Conservation (phyloP, 2,329 filamentous ascomycete genomes). For the Penicillium rolfsii region DNA sequence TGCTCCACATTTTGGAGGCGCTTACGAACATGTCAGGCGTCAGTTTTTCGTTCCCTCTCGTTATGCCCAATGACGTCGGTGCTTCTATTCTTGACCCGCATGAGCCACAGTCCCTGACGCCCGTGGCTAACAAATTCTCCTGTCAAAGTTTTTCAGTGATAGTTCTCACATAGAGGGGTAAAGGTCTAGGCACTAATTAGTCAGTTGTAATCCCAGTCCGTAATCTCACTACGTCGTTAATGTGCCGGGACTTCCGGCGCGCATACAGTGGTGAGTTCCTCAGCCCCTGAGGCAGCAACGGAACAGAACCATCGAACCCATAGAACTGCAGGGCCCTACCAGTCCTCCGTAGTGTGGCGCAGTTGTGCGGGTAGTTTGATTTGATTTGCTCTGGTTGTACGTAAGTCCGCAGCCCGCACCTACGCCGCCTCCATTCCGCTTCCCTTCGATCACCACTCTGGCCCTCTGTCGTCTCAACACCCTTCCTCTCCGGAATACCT, state of each 20-base stretch:
- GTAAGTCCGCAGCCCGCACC: constrained; percentile 25
- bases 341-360: constrained; percentile 26
- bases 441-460: constrained; percentile 6
- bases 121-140: constrained; percentile 13
- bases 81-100: constrained; percentile 29
- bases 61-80: constrained; percentile 34
- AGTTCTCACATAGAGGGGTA: neutral
- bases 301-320: constrained; percentile 1
- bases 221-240: neutral
- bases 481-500: constrained; percentile 9
- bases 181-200: neutral
- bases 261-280: constrained; percentile 4
- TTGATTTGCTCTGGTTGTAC: constrained; percentile 28
- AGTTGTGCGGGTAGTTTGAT: constrained; percentile 27
- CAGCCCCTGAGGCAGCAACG: constrained; percentile 30
- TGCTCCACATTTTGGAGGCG: constrained; percentile 1
- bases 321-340: neutral
- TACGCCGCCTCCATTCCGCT: constrained; percentile 11
- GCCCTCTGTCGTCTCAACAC: constrained; percentile 3
- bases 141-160: constrained; percentile 2
- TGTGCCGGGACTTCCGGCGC: constrained; percentile 4
- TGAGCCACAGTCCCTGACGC: constrained; percentile 25
- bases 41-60: neutral
- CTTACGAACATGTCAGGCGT: constrained; percentile 13
- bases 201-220: neutral